phyloP scores from a whole-genome alignment of 345 rosid genomes.

The Rhizophora apiculata region DNA sequence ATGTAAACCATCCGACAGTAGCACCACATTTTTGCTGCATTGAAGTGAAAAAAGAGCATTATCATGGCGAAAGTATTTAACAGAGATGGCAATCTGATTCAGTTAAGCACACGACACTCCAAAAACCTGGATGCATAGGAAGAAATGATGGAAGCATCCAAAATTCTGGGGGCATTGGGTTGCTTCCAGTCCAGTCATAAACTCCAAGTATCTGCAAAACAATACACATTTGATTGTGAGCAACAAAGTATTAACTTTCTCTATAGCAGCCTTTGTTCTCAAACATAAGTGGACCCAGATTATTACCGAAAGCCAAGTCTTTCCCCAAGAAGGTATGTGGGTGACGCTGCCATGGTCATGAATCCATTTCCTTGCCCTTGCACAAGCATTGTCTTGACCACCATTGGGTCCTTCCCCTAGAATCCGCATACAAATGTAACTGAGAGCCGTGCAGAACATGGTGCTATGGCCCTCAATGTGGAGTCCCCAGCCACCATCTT shows the following conservation, averaged over 20 bases:
- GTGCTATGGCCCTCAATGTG: slow-evolving; percentile 22
- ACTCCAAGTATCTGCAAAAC: slow-evolving; percentile 17
- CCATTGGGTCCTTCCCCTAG: slow-evolving; percentile 14
- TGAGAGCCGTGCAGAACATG: slow-evolving; percentile 18
- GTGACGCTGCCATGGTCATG: slow-evolving; percentile 17
- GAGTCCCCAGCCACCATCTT: slow-evolving; percentile 28
- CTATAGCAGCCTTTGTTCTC: too few relatives aligned
- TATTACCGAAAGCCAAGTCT: slow-evolving; percentile 22
- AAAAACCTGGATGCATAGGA: slow-evolving; percentile 19
- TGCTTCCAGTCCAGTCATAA: slow-evolving; percentile 23
- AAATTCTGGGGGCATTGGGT: slow-evolving; percentile 26
- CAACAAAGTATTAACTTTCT: too few relatives aligned
- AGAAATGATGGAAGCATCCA: slow-evolving; percentile 13
- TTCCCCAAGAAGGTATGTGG: slow-evolving; percentile 22
- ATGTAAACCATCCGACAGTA: slow-evolving; percentile 22
- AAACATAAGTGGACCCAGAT: not conserved
- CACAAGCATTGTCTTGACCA: slow-evolving; percentile 17
- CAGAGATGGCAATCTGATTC: not conserved
- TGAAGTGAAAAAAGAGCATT: not conserved
- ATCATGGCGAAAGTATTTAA: not conserved
- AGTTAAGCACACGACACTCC: not conserved
- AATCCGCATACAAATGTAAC: slow-evolving; percentile 18
- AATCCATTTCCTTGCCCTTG: slow-evolving; percentile 19
- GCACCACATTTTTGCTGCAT: slow-evolving; percentile 32
- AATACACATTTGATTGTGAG: not conserved